phyloP scores from a whole-genome alignment of 192 early-diverging fungal genomes.

The Linnemannia exigua region DNA sequence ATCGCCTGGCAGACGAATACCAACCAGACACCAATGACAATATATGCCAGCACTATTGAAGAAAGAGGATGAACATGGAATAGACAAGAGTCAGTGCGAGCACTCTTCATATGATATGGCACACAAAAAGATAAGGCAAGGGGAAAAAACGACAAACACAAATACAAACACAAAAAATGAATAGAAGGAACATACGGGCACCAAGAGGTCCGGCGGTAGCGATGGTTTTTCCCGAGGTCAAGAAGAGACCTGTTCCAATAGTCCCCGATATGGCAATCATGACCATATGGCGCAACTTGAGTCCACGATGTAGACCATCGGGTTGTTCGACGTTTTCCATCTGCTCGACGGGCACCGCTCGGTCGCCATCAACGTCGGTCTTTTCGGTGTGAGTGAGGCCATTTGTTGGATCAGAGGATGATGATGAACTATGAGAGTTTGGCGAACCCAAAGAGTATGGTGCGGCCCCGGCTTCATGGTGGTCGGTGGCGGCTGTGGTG shows the following conservation, averaged over 20 bases:
- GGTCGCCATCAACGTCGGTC: neutral
- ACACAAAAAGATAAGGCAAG: neutral
- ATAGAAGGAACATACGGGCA: slow-evolving; percentile 39
- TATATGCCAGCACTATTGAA: slow-evolving; percentile 33
- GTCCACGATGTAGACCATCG: slow-evolving; percentile 19
- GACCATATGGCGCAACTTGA: slow-evolving; percentile 71
- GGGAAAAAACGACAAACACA: neutral
- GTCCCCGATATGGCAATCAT: slow-evolving; percentile 62
- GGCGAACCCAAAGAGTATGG: neutral
- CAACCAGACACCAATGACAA: slow-evolving; percentile 42
- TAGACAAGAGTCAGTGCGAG: neutral
- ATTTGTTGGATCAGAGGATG: neutral
- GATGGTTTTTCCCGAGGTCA: slow-evolving; percentile 43
- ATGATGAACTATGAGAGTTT: neutral
- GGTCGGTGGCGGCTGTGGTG: neutral
- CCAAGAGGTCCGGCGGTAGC: slow-evolving; percentile 44
- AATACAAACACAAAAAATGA: neutral
- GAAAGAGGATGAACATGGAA: too few relatives aligned
- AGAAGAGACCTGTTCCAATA: slow-evolving; percentile 38
- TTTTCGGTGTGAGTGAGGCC: slow-evolving; percentile 3
- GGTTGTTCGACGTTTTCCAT: slow-evolving; percentile 11
- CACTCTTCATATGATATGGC: neutral
- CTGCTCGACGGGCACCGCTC: slow-evolving; percentile 16
- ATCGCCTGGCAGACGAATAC: slow-evolving; percentile 60
- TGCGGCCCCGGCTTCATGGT: neutral